Evolutionary conservation across 2,329 filamentous ascomycete species (phyloP).

Genomic region (Shiraia sp.): DNA sequence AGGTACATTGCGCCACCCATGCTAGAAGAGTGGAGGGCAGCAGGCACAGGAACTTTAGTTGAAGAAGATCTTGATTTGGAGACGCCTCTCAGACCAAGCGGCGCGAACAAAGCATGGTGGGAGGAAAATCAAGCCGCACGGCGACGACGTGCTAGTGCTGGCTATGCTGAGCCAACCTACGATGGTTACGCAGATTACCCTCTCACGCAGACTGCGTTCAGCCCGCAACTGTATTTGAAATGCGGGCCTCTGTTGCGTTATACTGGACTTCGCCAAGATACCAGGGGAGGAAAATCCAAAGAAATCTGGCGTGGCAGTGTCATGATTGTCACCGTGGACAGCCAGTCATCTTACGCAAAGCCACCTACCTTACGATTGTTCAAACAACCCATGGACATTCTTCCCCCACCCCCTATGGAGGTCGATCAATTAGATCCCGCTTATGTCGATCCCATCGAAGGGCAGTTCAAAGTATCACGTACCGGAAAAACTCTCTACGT

Average conservation of each 20-base stretch:
- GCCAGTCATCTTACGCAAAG: constrained; percentile 79
- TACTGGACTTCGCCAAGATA: constrained; percentile 75
- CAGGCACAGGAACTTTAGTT: constrained; percentile 44
- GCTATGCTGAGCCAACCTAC: constrained; percentile 55
- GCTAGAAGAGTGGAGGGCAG: constrained; percentile 60
- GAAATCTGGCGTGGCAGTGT: constrained; percentile 92
- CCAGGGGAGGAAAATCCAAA: constrained; percentile 54
- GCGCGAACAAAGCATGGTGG: constrained; percentile 69
- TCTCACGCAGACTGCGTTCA: constrained; percentile 72
- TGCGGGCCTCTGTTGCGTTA: constrained; percentile 91
- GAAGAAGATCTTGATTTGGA: constrained; percentile 51
- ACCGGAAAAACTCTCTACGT: constrained; percentile 87
- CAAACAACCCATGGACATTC: constrained; percentile 79
- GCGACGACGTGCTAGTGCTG: constrained; percentile 39
- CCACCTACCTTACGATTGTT: constrained; percentile 80
- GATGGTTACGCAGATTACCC: constrained; percentile 70
- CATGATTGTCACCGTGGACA: constrained; percentile 92
- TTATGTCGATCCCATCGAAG: constrained; percentile 87
- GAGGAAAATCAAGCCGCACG: constrained; percentile 60
- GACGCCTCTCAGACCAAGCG: constrained; percentile 30
- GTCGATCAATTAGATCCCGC: constrained; percentile 73
- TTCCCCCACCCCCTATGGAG: constrained; percentile 75
- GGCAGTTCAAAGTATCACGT: constrained; percentile 81
- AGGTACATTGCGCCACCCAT: constrained; percentile 62
- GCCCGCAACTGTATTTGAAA: constrained; percentile 80